These are phyloP conservation scores for Moesziomyces sp. DNA, from an alignment of 1,284 basidiomycete species.

Conservation along the genomic window DNA sequence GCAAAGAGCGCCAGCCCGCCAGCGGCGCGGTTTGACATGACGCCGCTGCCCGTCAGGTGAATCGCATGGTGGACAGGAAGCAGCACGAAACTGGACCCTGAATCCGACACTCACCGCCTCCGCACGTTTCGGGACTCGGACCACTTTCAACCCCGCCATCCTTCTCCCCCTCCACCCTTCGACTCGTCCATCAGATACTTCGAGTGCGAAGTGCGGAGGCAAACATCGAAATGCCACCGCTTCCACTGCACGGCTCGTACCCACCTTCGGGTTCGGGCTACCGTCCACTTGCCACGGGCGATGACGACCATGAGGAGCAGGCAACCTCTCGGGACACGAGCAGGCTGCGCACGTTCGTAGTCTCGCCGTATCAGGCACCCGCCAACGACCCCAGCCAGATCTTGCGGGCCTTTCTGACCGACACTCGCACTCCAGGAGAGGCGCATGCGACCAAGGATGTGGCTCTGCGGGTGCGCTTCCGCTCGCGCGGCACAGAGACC, in stretches of 20 bases:
- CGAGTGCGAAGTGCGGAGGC: no score
- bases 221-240: constrained; percentile 19
- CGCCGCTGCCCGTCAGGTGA: constrained; percentile 1
- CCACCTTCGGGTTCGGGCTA: constrained; percentile 32
- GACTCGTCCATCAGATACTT: no score
- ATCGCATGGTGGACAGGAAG: background rate
- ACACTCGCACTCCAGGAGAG: constrained; percentile 13
- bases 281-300: constrained; percentile 7
- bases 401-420: constrained; percentile 20
- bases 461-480: constrained; percentile 11
- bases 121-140: background rate
- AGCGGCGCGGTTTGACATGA: constrained; percentile 15
- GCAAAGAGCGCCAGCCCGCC: constrained; percentile 24
- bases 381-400: constrained; percentile 26
- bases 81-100: background rate
- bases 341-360: no score
- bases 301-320: background rate
- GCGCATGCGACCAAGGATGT: constrained; percentile 1
- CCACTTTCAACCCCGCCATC: no score
- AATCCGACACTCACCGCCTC: no score
- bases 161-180: background rate
- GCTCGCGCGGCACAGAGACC: background rate
- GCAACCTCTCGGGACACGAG: no score
- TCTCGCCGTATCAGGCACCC: constrained; percentile 21
- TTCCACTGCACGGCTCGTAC: constrained; percentile 22